Percentiles rank a stretch among this genome's conserved stretches.
phyloP scores from a whole-genome alignment of 257 asterid genomes.

The Cruciata laevipes region DNA sequence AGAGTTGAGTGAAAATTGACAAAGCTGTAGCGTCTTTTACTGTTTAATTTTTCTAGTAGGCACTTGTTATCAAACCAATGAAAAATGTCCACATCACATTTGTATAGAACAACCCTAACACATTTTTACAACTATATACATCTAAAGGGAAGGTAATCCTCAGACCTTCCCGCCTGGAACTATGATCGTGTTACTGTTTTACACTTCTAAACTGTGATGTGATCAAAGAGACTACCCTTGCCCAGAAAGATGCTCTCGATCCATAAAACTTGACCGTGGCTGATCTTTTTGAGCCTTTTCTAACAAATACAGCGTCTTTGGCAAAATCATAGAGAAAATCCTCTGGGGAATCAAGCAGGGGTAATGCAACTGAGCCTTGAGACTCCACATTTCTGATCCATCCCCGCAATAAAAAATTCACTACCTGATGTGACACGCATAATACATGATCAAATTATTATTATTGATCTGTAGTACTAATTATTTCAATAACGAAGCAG shows the following conservation, averaged over 20 bases:
- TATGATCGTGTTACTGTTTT: not conserved
- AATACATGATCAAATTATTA: not conserved
- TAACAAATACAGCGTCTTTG: conserved; percentile 46
- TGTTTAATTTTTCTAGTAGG: no score
- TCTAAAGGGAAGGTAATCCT: not conserved
- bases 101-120: not conserved
- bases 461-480: not conserved
- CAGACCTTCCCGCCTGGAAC: no score
- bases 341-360: conserved; percentile 52
- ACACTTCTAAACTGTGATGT: conserved; percentile 29
- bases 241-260: conserved; percentile 52
- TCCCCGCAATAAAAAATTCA: conserved; percentile 71
- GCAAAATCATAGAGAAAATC: conserved; percentile 25
- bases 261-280: conserved; percentile 62
- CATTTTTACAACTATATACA: not conserved
- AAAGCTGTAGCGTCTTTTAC: no score
- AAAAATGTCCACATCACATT: not conserved
- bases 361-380: conserved; percentile 43
- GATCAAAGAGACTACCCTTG: conserved; percentile 44
- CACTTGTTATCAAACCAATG: no score
- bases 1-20: no score
- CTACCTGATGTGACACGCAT: conserved; percentile 45
- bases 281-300: conserved; percentile 45
- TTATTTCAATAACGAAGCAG: not conserved
- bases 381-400: conserved; percentile 83